These are phyloP conservation scores for Gaertneriomyces sp. DNA, from an alignment of 192 early-diverging fungal species.

Conservation along the genomic window DNA sequence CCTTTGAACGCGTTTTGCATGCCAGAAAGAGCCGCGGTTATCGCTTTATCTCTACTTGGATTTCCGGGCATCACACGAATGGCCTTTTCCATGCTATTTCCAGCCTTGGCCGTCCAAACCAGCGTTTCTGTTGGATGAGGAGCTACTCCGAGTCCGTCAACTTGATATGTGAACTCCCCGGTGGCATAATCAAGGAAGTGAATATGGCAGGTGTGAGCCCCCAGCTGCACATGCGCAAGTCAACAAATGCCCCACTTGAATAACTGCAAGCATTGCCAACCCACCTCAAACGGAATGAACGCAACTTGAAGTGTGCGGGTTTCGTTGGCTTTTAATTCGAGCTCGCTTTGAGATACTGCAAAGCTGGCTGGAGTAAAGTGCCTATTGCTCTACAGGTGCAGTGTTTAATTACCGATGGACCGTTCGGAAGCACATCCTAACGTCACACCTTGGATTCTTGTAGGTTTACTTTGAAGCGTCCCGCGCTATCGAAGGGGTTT, in stretches of 20 bases:
- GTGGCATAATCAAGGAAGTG: constrained; percentile 42
- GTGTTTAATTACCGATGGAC: no score
- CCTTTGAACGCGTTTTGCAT: background rate
- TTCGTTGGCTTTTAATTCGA: constrained; percentile 31
- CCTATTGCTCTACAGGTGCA: no score
- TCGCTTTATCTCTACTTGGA: constrained; percentile 41
- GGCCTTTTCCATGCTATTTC: constrained; percentile 41
- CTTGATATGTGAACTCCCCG: constrained; percentile 51
- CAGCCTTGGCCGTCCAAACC: constrained; percentile 41
- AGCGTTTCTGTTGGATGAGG: constrained; percentile 35
- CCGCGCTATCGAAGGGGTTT: constrained; percentile 40
- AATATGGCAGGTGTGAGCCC: constrained; percentile 42
- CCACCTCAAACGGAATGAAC: constrained; percentile 49
- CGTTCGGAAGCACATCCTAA: background rate
- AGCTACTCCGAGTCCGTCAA: constrained; percentile 33
- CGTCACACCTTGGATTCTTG: constrained; percentile 27
- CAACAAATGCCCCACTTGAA: background rate
- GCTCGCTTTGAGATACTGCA: background rate
- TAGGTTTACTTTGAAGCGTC: constrained; percentile 36
- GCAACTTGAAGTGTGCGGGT: constrained; percentile 22
- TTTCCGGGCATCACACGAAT: constrained; percentile 41
- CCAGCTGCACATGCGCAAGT: constrained; percentile 19
- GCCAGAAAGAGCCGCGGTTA: constrained; percentile 24
- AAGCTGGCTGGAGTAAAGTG: no score
- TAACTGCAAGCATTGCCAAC: background rate